A percentile compares a stretch with the other conserved stretches of the same genome.
Conservation (phyloP, 2,329 filamentous ascomycete genomes). For the Exophiala sideris region DNA sequence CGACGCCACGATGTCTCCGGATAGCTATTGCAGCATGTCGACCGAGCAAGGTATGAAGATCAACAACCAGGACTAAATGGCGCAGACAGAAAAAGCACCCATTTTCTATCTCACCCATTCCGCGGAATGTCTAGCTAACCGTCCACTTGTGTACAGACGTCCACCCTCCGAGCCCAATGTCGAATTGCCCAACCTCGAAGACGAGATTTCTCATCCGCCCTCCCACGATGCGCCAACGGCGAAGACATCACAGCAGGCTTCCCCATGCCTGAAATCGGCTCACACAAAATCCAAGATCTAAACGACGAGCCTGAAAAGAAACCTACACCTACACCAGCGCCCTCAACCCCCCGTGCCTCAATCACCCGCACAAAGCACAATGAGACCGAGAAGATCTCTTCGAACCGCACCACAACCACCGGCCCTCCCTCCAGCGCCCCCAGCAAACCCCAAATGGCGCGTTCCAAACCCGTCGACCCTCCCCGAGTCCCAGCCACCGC, state of each 20-base stretch:
- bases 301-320: not conserved
- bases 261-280: conserved; percentile 18
- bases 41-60: conserved; percentile 21
- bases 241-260: conserved; percentile 23
- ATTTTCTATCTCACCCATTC: not conserved
- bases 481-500: not conserved
- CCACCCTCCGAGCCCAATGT: not conserved
- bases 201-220: conserved; percentile 11
- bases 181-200: conserved; percentile 1
- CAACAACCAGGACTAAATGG: not conserved
- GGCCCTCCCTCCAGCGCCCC: not conserved
- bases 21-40: conserved; percentile 26
- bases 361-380: too few relatives aligned
- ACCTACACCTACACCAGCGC: not conserved
- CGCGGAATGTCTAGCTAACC: not conserved
- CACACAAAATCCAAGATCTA: conserved; percentile 9
- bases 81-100: not conserved
- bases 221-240: conserved; percentile 1
- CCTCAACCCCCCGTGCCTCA: not conserved
- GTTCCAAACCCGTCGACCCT: not conserved
- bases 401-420: too few relatives aligned
- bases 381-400: too few relatives aligned
- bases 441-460: not conserved
- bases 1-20: conserved; percentile 22
- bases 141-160: conserved; percentile 1